Percentiles rank a stretch among this genome's conserved stretches.
Conservation (phyloP, 2,329 filamentous ascomycete species). For the Penicillium vulpinum region DNA sequence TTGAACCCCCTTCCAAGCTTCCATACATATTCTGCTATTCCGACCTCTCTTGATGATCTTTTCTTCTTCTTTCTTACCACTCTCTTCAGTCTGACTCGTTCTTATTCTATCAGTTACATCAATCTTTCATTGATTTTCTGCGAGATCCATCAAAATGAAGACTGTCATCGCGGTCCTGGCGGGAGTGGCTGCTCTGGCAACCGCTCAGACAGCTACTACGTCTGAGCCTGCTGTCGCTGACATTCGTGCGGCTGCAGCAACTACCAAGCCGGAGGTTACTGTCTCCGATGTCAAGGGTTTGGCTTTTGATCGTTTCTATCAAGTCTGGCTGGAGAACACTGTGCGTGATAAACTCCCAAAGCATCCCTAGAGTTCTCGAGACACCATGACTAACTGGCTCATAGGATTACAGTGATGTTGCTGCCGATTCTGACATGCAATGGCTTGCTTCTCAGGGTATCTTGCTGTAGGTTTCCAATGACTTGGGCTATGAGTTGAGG, state of each 20-base stretch:
- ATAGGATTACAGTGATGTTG: conserved; percentile 61
- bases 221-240: conserved; percentile 29
- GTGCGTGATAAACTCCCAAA: conserved; percentile 34
- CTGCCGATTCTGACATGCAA: conserved; percentile 52
- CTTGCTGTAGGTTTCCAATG: conserved; percentile 44
- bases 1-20: background rate
- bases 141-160: conserved; percentile 42
- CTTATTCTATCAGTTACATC: background rate
- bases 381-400: background rate
- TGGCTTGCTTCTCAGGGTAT: conserved; percentile 53
- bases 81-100: background rate
- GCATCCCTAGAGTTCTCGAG: background rate
- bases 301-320: conserved; percentile 69
- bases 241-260: conserved; percentile 47
- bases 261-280: conserved; percentile 60
- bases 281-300: conserved; percentile 67
- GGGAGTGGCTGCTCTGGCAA: conserved; percentile 22
- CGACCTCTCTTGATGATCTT: background rate
- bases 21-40: background rate
- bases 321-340: conserved; percentile 78
- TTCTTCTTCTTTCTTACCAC: background rate
- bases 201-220: conserved; percentile 28
- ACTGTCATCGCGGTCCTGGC: conserved; percentile 34
- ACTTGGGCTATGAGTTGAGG: background rate
- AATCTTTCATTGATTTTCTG: background rate